Evolutionary conservation across 345 rosid species (phyloP).

Genomic region (Brassica nigra): DNA sequence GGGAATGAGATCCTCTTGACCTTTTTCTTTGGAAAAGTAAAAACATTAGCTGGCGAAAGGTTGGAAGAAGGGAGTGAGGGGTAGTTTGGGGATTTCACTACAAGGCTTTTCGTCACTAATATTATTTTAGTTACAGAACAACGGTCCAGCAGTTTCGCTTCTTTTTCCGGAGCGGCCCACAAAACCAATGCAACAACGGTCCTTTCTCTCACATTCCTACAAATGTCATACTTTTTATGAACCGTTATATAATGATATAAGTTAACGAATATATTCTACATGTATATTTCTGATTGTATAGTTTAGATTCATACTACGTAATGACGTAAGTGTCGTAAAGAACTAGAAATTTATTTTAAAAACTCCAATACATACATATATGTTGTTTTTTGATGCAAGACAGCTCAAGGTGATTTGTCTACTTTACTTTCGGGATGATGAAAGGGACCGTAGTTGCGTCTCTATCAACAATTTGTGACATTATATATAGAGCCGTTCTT

Average conservation of each 20-base stretch:
- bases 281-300: not conserved
- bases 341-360: not conserved
- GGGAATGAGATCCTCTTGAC: constrained; percentile 32
- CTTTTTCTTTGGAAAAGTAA: constrained; percentile 22
- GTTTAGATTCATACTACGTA: not conserved
- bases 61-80: constrained; percentile 16
- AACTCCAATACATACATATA: too few relatives aligned
- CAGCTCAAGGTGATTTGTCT: constrained; percentile 26
- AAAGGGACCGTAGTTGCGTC: constrained; percentile 10
- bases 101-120: not conserved
- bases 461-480: constrained; percentile 2
- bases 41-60: constrained; percentile 33
- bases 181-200: constrained; percentile 17
- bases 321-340: constrained; percentile 4
- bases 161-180: constrained; percentile 18
- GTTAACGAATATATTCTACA: not conserved
- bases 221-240: constrained; percentile 17
- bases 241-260: not conserved
- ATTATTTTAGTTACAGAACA: not conserved
- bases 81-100: constrained; percentile 8
- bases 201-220: constrained; percentile 24
- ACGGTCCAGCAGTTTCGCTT: constrained; percentile 9
- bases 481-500: constrained; percentile 14
- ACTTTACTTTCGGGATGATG: not conserved
- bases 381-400: constrained; percentile 1